Conservation (phyloP, 2,329 filamentous ascomycete genomes). For the Thermothelomyces thermophilus region DNA sequence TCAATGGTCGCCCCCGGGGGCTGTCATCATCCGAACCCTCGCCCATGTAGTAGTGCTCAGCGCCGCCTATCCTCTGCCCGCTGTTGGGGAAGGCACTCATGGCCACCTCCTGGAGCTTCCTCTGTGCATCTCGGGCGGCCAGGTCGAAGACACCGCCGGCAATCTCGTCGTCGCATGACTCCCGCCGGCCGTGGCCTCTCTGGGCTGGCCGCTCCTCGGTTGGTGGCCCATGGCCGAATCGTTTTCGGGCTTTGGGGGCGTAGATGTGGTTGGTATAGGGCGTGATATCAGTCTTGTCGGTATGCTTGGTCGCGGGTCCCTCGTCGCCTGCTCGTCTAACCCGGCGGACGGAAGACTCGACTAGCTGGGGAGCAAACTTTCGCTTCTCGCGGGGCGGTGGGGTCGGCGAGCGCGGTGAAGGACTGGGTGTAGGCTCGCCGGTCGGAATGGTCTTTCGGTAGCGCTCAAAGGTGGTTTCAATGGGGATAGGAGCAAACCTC, state of each 20-base stretch:
- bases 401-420: constrained; percentile 46
- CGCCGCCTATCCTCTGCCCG: constrained; percentile 59
- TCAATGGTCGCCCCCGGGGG: constrained; percentile 32
- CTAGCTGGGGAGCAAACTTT: constrained; percentile 69
- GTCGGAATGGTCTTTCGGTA: constrained; percentile 40
- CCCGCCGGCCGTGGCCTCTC: constrained; percentile 46
- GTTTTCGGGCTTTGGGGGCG: constrained; percentile 40
- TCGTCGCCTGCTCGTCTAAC: constrained; percentile 61
- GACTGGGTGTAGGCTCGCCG: constrained; percentile 50
- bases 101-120: constrained; percentile 70
- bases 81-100: constrained; percentile 72
- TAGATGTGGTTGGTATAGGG: constrained; percentile 58
- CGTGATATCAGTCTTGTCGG: constrained; percentile 66
- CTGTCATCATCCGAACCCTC: constrained; percentile 56
- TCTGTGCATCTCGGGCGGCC: constrained; percentile 72
- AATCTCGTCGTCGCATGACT: constrained; percentile 69
- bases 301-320: constrained; percentile 54
- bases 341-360: constrained; percentile 66
- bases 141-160: constrained; percentile 72
- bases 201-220: constrained; percentile 29
- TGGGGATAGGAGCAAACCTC: constrained; percentile 61
- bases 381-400: constrained; percentile 35
- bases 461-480: constrained; percentile 64
- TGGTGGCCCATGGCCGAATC: constrained; percentile 30
- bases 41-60: constrained; percentile 64